Evolutionary conservation across 1,139 yeast genomes (phyloP), one percentile per base, ranked within the genome.

Genomic region (Diutina neorugosa): DNA sequence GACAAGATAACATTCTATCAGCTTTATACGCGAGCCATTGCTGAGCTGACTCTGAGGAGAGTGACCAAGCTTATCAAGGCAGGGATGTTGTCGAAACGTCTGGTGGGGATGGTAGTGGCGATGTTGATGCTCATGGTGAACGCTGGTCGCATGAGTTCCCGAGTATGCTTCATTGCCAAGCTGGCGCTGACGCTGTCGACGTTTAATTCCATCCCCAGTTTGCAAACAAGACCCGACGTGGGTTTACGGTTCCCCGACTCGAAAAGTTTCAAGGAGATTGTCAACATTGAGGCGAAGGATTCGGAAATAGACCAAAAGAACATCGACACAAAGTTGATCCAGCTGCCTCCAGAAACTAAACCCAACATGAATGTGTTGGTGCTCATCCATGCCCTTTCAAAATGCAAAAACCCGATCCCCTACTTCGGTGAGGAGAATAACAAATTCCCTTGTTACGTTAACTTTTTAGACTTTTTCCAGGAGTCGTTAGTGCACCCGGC

Each of bases 131-230:
- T 93, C 50, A 73, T 93, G 58, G 98, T 93, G 25, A 93, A 93
- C 64, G 82, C 90, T 51, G 98, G 98, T 4, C 74, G 98, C 58
- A 83, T 93, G 82, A 91, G 91, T 69, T 91, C 98, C 1, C 91
- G 98, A 4, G 84, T 91, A 53, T 91, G 90, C 67, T 93, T 91
- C 64, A 96, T 89, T 54, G 90, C 95, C 16, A 97, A 90, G 64
- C 91, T 91, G 98, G 84, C 90, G 59, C 89, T 96, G 0, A 93
- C 91, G 57, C 74, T 91, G 59, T 75, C 98, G 61, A 91, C 97
- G 0, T 93, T 86, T 64, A 97, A 91, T 66, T 86, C 96, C 11
- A 88, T 93, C 43, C 98, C 98, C 0, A 82, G 91, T 6, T 73
- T 93, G 53, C 98, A 93, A 64, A 81, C 84, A 2, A 80, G 79